Conservation (phyloP, 2,329 filamentous ascomycete genomes). For the Colletotrichum filicis region DNA sequence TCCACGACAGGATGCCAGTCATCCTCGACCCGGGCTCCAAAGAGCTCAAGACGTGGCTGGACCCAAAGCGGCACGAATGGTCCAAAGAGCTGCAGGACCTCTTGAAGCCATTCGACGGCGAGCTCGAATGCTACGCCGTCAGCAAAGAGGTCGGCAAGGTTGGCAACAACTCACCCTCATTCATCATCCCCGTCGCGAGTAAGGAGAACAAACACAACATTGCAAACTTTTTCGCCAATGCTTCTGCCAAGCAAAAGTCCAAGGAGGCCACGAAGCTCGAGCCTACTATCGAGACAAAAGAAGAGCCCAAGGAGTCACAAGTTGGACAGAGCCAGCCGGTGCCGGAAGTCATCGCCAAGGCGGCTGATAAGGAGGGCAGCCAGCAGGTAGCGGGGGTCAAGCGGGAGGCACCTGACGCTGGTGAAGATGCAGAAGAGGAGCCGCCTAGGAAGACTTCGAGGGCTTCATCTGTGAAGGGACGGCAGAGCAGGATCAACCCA, state of each 20-base stretch:
- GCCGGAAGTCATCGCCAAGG: conserved; percentile 37
- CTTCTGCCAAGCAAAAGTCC: conserved; percentile 49
- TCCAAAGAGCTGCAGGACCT: conserved; percentile 80
- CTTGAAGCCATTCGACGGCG: conserved; percentile 81
- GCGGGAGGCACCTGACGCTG: conserved; percentile 38
- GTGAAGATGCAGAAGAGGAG: conserved; percentile 28
- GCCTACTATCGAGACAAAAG: conserved; percentile 34
- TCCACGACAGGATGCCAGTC: conserved; percentile 97
- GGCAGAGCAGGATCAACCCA: conserved; percentile 50
- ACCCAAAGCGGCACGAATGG: conserved; percentile 80
- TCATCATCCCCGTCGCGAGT: conserved; percentile 85
- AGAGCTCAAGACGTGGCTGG: conserved; percentile 79
- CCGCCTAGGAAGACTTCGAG: conserved; percentile 41
- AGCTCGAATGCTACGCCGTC: conserved; percentile 87
- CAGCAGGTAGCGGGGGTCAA: conserved; percentile 38
- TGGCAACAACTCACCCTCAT: conserved; percentile 86
- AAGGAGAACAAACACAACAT: conserved; percentile 93
- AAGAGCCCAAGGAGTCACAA: conserved; percentile 32
- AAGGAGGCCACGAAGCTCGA: conserved; percentile 13
- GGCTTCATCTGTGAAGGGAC: conserved; percentile 33
- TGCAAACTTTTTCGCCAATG: conserved; percentile 84
- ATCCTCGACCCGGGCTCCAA: conserved; percentile 83
- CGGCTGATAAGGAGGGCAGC: not conserved
- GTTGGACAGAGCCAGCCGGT: conserved; percentile 34
- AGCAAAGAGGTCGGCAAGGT: conserved; percentile 93